phyloP scores from a whole-genome alignment of 805 yeast species.

The Myxozyma kluyveri region DNA sequence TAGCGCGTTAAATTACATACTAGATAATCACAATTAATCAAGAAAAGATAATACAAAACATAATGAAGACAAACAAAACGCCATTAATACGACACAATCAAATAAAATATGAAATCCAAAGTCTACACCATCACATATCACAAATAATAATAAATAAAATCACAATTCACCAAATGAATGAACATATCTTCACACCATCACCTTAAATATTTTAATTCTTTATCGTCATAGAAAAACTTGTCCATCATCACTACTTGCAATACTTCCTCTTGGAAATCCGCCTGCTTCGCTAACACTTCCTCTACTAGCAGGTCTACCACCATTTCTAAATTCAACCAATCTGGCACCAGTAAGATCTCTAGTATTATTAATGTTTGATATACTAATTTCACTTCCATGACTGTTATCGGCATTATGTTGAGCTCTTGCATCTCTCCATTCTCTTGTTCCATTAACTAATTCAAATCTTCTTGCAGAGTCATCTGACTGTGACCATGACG shows the following conservation, averaged over 20 bases:
- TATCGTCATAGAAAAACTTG: slow-evolving; percentile 18
- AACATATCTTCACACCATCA: not conserved
- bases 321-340: slow-evolving; percentile 22
- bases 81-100: not conserved
- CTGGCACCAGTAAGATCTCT: slow-evolving; percentile 23
- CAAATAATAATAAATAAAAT: slow-evolving; percentile 1
- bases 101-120: not conserved
- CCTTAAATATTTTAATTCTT: not conserved
- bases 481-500: slow-evolving; percentile 11
- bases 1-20: too few relatives aligned
- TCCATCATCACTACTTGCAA: slow-evolving; percentile 19
- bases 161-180: not conserved
- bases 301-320: slow-evolving; percentile 24
- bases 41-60: not conserved
- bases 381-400: too few relatives aligned
- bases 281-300: slow-evolving; percentile 15
- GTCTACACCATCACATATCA: not conserved
- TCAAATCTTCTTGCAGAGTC: slow-evolving; percentile 8
- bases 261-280: not conserved
- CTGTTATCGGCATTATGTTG: not conserved
- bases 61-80: not conserved
- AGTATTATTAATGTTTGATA: too few relatives aligned
- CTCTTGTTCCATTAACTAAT: slow-evolving; percentile 23
- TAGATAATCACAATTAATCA: not conserved
- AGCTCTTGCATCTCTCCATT: slow-evolving; percentile 13